These are phyloP conservation scores for Pholiota adiposa DNA, from an alignment of 1,284 basidiomycete species.

Conservation along the genomic window DNA sequence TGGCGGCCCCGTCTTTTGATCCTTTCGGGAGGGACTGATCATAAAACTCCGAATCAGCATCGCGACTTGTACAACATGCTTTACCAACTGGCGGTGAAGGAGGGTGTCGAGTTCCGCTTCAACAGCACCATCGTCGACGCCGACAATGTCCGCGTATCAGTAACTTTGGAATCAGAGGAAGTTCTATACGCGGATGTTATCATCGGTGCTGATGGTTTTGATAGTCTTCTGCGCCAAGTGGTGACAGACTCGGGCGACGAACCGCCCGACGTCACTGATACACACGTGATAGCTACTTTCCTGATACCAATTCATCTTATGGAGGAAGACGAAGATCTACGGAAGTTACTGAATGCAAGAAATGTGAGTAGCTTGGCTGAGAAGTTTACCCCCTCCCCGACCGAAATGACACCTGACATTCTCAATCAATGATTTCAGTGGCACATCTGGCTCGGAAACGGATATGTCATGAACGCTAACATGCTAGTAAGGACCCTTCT, in stretches of 20 bases:
- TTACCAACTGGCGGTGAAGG: conserved; percentile 48
- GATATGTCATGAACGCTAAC: conserved; percentile 35
- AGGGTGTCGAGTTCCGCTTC: conserved; percentile 53
- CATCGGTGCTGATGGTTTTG: conserved; percentile 57
- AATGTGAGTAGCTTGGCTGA: conserved; percentile 31
- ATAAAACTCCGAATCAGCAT: conserved; percentile 39
- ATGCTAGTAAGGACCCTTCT: conserved; percentile 29
- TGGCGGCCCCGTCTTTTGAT: neutral
- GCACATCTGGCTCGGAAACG: conserved; percentile 40
- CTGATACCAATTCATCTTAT: conserved; percentile 37
- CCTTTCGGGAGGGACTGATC: neutral
- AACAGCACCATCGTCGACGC: conserved; percentile 46
- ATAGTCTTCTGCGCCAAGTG: conserved; percentile 54
- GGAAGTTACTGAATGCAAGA: conserved; percentile 28
- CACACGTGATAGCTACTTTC: conserved; percentile 47
- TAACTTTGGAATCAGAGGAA: conserved; percentile 45
- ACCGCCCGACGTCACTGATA: conserved; percentile 30
- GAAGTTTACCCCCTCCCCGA: neutral
- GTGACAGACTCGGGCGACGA: conserved; percentile 37
- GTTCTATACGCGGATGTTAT: conserved; percentile 48
- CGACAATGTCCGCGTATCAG: conserved; percentile 40
- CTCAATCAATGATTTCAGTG: conserved; percentile 31
- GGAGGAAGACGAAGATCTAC: conserved; percentile 40
- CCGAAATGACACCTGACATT: neutral
- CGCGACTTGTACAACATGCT: conserved; percentile 61